Base-by-base conservation (phyloP, 108 stramenopile species). In the Cyclotella baltica region DNA sequence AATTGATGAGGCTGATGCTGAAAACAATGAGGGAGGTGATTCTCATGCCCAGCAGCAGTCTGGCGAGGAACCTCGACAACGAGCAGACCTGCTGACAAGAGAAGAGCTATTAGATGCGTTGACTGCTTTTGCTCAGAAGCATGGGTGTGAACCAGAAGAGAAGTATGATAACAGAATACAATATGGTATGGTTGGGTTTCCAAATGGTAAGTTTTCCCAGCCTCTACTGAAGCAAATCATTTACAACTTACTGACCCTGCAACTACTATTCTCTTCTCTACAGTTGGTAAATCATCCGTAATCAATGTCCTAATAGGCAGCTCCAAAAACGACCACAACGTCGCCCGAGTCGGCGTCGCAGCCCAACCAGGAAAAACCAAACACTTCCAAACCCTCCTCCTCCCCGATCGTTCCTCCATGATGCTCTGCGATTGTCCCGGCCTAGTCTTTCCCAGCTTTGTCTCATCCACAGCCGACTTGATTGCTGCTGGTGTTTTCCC, bases 381-480 rank as follows among this genome's bases (percentile, higher is more conserved):
- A 81, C 99, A 99, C 88, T 99, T 99, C 72, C 99, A 99, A 86
- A 99, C 99, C 23, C 87, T 99, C 19, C 78, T 93, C 22, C 67
- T 98, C 18, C 92, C 93, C n/a, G 92, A 89, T 77, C 77, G 85
- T 22, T 67, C 87, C 33, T 84, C 92, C 37, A 92, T 98, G 72
- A 88, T 97, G 86, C 92, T 99, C 15, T 98, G 98, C 80, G 99
- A 99, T 91, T 99, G 99, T 85, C 99, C 99, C 20, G 99, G 99
- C 64, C 86, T 99, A 15, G 99, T 99, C 3, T 99, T 99, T 78
- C 99, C 99, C 15, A 96, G 96, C 28, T 98, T 99, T 83, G 98
- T 99, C n/a, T 90, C 78, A 43, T 92, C 90, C 56, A 91, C 96
- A 5, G 98, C 96, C 11, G 98, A 98, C 80, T 84, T 98, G 88